phyloP scores from a whole-genome alignment of 73 alveolate species.

The Paramecium tetraurelia region DNA sequence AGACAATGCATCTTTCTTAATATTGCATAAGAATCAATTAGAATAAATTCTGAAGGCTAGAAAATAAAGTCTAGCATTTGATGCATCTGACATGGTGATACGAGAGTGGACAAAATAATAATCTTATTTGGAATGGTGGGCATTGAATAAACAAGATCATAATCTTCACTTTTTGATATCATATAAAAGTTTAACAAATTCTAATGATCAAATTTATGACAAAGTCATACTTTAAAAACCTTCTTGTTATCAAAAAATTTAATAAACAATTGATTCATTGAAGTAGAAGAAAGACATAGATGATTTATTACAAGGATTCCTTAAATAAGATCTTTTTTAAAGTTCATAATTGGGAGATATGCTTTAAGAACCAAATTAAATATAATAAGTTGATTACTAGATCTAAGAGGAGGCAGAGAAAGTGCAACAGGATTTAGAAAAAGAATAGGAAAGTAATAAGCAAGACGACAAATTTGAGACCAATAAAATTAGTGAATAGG shows the following conservation, averaged over 20 bases:
- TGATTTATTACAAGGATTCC: neutral
- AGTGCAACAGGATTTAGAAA: neutral
- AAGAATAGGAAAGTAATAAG: neutral
- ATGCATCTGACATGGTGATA: neutral
- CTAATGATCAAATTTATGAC: neutral
- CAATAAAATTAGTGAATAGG: neutral
- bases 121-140: slow-evolving; percentile 11
- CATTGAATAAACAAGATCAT: neutral
- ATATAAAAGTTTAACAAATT: neutral
- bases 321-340: neutral
- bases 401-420: neutral
- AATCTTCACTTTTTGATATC: neutral
- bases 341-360: neutral
- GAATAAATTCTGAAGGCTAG: neutral
- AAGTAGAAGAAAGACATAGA: neutral
- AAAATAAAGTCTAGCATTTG: neutral
- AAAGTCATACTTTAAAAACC: neutral
- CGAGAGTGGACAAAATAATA: neutral
- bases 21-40: neutral
- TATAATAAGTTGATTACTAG: neutral
- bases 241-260: neutral
- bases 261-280: neutral
- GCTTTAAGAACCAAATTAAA: neutral
- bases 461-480: neutral
- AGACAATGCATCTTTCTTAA: neutral